Evolutionary conservation across 331 rosid genomes (phyloP).

Genomic region (Saraca asoca): DNA sequence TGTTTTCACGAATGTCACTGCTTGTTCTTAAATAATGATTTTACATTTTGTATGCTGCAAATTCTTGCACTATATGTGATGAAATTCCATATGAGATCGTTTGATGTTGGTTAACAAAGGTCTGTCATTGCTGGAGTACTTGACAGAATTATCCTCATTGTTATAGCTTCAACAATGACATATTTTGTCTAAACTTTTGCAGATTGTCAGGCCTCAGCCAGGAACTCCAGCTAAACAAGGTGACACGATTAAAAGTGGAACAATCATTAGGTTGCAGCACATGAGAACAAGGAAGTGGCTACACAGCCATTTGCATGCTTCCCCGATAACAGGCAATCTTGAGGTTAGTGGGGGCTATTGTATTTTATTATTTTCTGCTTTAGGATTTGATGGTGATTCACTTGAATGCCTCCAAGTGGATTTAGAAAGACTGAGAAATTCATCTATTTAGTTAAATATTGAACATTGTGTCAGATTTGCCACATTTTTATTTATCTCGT

Average conservation of each 20-base stretch:
- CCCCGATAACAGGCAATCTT: conserved; percentile 90
- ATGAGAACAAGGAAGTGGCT: conserved; percentile 98
- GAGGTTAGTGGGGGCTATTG: conserved; percentile 55
- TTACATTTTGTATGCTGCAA: background rate
- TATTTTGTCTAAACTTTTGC: conserved; percentile 31
- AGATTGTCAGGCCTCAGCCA: conserved; percentile 77
- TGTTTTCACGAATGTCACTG: background rate
- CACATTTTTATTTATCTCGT: background rate
- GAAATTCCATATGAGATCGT: background rate
- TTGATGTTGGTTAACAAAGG: background rate
- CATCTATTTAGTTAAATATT: background rate
- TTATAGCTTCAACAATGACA: background rate
- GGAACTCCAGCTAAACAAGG: conserved; percentile 89
- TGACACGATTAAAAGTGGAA: conserved; percentile 70
- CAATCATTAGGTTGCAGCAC: conserved; percentile 87
- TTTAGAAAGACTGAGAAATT: background rate
- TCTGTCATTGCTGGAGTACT: background rate
- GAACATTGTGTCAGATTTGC: background rate
- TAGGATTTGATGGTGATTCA: conserved; percentile 23
- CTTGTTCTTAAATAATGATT: background rate
- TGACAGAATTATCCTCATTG: background rate
- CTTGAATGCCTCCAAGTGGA: background rate
- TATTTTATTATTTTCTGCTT: conserved; percentile 4
- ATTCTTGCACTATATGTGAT: background rate
- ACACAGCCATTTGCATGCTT: conserved; percentile 94